These are phyloP conservation scores for Exsudoporus frostii DNA, from an alignment of 768 basidiomycete genomes.

Conservation along the genomic window DNA sequence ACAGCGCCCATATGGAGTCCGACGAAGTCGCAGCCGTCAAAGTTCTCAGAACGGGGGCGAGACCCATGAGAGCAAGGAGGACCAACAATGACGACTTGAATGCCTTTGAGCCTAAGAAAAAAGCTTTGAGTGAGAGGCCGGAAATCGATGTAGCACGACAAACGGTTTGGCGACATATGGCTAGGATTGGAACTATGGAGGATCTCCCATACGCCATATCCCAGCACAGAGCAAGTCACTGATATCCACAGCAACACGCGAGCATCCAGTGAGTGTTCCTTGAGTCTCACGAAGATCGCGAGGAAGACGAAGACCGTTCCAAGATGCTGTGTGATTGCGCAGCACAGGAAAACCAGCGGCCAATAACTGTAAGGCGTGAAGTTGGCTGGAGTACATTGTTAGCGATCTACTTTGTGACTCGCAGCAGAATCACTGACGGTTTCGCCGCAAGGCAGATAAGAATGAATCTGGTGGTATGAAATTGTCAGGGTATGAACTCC, in stretches of 20 bases:
- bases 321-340: conserved; percentile 81
- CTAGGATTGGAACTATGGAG: conserved; percentile 39
- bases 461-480: conserved; percentile 75
- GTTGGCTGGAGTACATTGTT: conserved; percentile 51
- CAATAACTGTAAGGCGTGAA: conserved; percentile 77
- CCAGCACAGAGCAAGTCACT: conserved; percentile 53
- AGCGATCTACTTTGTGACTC: conserved; percentile 11
- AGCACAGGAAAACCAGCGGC: conserved; percentile 65
- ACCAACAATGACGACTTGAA: conserved; percentile 83
- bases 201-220: conserved; percentile 63
- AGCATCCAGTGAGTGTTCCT: conserved; percentile 62
- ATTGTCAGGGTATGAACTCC: conserved; percentile 77
- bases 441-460: conserved; percentile 71
- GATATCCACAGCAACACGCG: conserved; percentile 66
- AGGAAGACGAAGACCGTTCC: conserved; percentile 80
- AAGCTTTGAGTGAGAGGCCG: conserved; percentile 8
- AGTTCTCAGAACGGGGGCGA: conserved; percentile 89
- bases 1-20: conserved; percentile 95
- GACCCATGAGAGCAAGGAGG: conserved; percentile 82
- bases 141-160: conserved; percentile 9
- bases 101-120: conserved; percentile 57
- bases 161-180: conserved; percentile 23
- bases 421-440: conserved; percentile 51
- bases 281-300: conserved; percentile 70
- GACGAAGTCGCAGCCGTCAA: conserved; percentile 93